Evolutionary conservation across 2,329 filamentous ascomycete species (phyloP).

Genomic region (Claviceps pusilla): DNA sequence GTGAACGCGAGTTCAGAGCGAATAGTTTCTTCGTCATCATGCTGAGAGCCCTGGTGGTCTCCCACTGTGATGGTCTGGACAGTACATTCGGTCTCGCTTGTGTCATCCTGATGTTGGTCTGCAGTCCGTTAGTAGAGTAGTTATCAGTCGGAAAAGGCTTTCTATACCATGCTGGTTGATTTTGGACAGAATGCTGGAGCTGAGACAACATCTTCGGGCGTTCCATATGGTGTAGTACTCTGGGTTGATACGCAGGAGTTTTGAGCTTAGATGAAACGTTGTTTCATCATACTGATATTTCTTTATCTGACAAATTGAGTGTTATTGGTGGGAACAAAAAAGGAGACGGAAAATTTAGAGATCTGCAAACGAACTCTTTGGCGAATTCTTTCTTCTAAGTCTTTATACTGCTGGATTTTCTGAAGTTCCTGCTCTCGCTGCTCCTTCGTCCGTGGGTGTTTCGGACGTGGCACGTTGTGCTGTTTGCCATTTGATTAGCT

Average conservation of each 20-base stretch:
- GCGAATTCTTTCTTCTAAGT: slow-evolving; percentile 50
- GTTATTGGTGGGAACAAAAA: not conserved
- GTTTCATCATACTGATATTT: not conserved
- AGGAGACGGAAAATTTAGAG: not conserved
- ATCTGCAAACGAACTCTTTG: slow-evolving; percentile 5
- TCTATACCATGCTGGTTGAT: not conserved
- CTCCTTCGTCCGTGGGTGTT: slow-evolving; percentile 44
- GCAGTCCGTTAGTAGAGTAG: not conserved
- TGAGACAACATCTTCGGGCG: slow-evolving; percentile 59
- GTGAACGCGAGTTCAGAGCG: slow-evolving; percentile 66
- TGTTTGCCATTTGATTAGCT: slow-evolving; percentile 1
- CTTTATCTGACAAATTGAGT: not conserved
- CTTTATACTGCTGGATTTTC: slow-evolving; percentile 57
- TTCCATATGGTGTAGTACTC: slow-evolving; percentile 92
- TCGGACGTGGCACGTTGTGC: slow-evolving; percentile 56
- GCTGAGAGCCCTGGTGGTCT: not conserved
- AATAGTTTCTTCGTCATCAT: slow-evolving; percentile 28
- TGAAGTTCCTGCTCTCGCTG: slow-evolving; percentile 52
- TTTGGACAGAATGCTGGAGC: slow-evolving; percentile 18
- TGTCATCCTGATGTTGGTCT: not conserved
- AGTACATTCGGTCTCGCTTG: not conserved
- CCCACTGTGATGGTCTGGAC: too few relatives aligned
- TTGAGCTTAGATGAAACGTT: slow-evolving; percentile 27
- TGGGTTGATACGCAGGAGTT: slow-evolving; percentile 60
- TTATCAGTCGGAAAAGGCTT: not conserved